These are phyloP conservation scores for Pichia paraexigua DNA, from an alignment of 805 yeast species.

Conservation along the genomic window DNA sequence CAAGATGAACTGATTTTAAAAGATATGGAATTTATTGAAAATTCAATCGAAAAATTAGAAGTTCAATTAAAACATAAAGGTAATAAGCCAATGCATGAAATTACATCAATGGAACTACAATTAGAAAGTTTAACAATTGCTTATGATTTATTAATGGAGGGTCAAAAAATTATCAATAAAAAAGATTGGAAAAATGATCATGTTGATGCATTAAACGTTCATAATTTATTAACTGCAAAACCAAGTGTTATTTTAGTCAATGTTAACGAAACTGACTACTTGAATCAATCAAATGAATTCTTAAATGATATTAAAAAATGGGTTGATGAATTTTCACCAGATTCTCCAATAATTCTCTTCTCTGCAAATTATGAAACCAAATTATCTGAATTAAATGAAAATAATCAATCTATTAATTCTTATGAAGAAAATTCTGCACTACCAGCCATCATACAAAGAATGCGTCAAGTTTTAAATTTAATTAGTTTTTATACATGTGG, in stretches of 20 bases:
- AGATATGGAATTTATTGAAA: constrained; percentile 67
- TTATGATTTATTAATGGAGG: constrained; percentile 69
- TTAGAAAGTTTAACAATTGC: constrained; percentile 70
- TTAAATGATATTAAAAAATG: constrained; percentile 76
- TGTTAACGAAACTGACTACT: constrained; percentile 80
- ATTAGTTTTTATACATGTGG: constrained; percentile 96
- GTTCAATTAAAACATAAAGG: constrained; percentile 69
- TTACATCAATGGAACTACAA: constrained; percentile 75
- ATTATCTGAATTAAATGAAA: constrained; percentile 11
- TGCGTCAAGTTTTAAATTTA: constrained; percentile 81
- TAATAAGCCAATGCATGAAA: constrained; percentile 63
- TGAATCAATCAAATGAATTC: constrained; percentile 84
- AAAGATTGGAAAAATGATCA: constrained; percentile 84
- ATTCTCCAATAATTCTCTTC: constrained; percentile 35
- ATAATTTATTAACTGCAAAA: constrained; percentile 88
- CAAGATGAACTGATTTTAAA: constrained; percentile 57
- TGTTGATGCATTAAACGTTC: constrained; percentile 80
- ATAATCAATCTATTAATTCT: neutral
- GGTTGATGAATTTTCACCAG: constrained; percentile 84
- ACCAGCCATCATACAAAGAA: constrained; percentile 76
- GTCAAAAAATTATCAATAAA: constrained; percentile 76
- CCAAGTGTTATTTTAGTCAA: constrained; percentile 90
- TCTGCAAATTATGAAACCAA: constrained; percentile 28
- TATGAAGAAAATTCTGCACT: constrained; percentile 61
- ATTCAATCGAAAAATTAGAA: constrained; percentile 51